A percentile compares a stretch with the other conserved stretches of the same genome.
phyloP scores from a whole-genome alignment of 768 basidiomycete genomes.

The Royoungia palumana region DNA sequence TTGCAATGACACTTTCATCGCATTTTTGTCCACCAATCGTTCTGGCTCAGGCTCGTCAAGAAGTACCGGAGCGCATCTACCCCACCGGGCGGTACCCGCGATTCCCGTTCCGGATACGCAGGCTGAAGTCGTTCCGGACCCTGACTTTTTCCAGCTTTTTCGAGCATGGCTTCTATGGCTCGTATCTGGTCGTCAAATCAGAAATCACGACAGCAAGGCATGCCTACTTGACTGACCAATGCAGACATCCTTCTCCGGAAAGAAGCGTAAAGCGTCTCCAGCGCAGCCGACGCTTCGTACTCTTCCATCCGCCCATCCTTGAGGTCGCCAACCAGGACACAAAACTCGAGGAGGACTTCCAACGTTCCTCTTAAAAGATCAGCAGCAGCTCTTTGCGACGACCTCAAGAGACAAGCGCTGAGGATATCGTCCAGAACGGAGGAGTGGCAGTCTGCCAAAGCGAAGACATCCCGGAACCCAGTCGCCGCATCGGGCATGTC shows the following conservation, averaged over 20 bases:
- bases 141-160: conserved; percentile 40
- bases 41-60: conserved; percentile 49
- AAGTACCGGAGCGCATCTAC: conserved; percentile 54
- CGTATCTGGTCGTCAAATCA: conserved; percentile 42
- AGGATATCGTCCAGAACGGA: conserved; percentile 69
- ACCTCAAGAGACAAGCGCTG: conserved; percentile 68
- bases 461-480: conserved; percentile 68
- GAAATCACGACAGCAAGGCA: neutral
- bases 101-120: conserved; percentile 26
- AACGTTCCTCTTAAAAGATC: conserved; percentile 62
- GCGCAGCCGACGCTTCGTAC: conserved; percentile 55
- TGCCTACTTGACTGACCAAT: conserved; percentile 45
- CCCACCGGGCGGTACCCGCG: conserved; percentile 45
- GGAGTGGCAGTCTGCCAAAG: conserved; percentile 65
- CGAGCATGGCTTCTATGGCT: conserved; percentile 52
- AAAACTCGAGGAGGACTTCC: conserved; percentile 65
- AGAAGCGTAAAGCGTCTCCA: conserved; percentile 51
- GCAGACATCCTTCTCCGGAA: conserved; percentile 55
- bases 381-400: conserved; percentile 60
- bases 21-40: conserved; percentile 53
- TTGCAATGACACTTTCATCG: neutral
- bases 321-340: conserved; percentile 61
- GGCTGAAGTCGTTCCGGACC: conserved; percentile 21
- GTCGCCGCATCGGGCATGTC: conserved; percentile 13
- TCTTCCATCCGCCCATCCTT: conserved; percentile 54